These are phyloP conservation scores for Penicillium egyptiacum DNA, from an alignment of 495 filamentous ascomycete species.

Conservation along the genomic window DNA sequence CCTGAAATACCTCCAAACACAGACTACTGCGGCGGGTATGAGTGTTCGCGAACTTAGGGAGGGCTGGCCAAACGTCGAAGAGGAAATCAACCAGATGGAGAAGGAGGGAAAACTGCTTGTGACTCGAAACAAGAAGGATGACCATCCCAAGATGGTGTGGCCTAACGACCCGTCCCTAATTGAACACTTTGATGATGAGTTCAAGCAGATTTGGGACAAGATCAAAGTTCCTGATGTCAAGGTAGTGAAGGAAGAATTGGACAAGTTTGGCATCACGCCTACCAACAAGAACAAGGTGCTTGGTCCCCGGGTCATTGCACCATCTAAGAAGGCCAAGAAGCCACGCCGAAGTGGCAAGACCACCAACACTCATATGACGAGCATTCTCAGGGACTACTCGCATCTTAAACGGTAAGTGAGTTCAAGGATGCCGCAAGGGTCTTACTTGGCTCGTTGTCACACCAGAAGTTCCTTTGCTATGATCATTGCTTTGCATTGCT, in stretches of 20 bases:
- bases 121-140: conserved; percentile 89
- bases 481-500: conserved; percentile 21
- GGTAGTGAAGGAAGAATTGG: conserved; percentile 71
- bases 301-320: conserved; percentile 54
- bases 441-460: neutral
- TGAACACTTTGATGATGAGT: conserved; percentile 76
- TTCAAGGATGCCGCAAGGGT: neutral
- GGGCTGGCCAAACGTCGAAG: conserved; percentile 83
- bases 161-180: conserved; percentile 76
- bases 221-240: conserved; percentile 73
- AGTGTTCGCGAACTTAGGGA: conserved; percentile 87
- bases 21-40: conserved; percentile 77
- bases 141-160: conserved; percentile 82
- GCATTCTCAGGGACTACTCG: conserved; percentile 82
- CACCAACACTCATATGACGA: conserved; percentile 91
- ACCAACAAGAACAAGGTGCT: conserved; percentile 71
- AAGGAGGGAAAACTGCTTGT: conserved; percentile 75
- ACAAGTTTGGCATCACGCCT: conserved; percentile 71
- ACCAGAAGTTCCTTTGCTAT: neutral
- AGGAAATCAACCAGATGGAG: conserved; percentile 76
- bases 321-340: conserved; percentile 62
- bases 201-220: conserved; percentile 77
- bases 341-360: conserved; percentile 74
- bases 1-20: conserved; percentile 73
- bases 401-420: conserved; percentile 51